These are phyloP conservation scores for Fusarium secorum DNA, from an alignment of 2,329 filamentous ascomycete species.

Conservation along the genomic window DNA sequence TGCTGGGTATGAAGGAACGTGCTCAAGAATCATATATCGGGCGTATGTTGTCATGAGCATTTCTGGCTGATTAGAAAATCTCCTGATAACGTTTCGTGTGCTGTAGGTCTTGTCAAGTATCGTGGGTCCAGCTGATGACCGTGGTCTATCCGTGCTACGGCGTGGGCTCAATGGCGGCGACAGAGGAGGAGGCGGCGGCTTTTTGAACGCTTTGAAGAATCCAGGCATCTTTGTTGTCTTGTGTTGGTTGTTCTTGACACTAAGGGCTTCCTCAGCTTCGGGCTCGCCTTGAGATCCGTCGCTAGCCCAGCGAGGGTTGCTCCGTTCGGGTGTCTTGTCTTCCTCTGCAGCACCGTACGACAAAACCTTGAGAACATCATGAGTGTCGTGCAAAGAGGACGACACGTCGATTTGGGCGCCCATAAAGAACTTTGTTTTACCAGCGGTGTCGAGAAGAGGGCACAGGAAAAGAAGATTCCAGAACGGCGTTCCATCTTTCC, in stretches of 20 bases:
- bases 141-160: slow-evolving; percentile 39
- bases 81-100: slow-evolving; percentile 38
- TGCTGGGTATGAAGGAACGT: slow-evolving; percentile 37
- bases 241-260: slow-evolving; percentile 24
- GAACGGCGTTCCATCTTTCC: slow-evolving; percentile 60
- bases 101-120: slow-evolving; percentile 39
- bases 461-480: slow-evolving; percentile 65
- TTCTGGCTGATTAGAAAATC: slow-evolving; percentile 30
- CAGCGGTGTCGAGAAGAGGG: slow-evolving; percentile 58
- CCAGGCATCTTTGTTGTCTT: slow-evolving; percentile 41
- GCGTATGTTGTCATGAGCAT: slow-evolving; percentile 42
- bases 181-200: slow-evolving; percentile 30
- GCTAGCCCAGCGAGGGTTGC: slow-evolving; percentile 20
- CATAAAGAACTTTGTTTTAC: slow-evolving; percentile 60
- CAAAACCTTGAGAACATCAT: slow-evolving; percentile 61
- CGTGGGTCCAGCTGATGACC: slow-evolving; percentile 33
- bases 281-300: slow-evolving; percentile 27
- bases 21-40: slow-evolving; percentile 46
- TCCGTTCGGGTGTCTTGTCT: slow-evolving; percentile 17
- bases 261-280: slow-evolving; percentile 43
- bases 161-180: slow-evolving; percentile 40
- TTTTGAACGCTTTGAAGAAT: slow-evolving; percentile 49
- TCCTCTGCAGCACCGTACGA: slow-evolving; percentile 46
- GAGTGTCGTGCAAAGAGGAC: slow-evolving; percentile 57
- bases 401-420: slow-evolving; percentile 67